phyloP scores from a whole-genome alignment of 768 basidiomycete species.

The Amanita muscaria region DNA sequence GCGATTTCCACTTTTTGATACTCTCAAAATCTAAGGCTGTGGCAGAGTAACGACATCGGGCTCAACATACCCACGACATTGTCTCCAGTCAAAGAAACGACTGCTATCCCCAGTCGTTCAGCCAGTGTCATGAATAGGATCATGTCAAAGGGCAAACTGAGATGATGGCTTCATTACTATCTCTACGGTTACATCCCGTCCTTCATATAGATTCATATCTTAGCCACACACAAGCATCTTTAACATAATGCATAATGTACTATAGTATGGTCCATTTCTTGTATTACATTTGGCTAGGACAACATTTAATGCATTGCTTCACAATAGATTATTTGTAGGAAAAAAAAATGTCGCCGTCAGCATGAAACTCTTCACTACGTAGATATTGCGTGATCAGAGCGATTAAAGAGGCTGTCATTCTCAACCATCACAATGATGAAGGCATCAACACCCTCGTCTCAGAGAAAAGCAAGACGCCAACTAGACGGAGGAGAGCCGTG shows the following conservation, averaged over 20 bases:
- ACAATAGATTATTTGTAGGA: background rate
- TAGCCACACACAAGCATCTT: too few relatives aligned
- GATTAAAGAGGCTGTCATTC: constrained; percentile 71
- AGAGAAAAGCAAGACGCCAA: constrained; percentile 54
- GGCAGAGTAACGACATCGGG: constrained; percentile 29
- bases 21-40: background rate
- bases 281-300: background rate
- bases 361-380: constrained; percentile 87
- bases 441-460: constrained; percentile 34
- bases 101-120: constrained; percentile 40
- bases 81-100: constrained; percentile 56
- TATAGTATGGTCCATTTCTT: too few relatives aligned
- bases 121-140: constrained; percentile 17
- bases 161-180: background rate
- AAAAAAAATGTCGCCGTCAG: constrained; percentile 48
- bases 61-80: constrained; percentile 58
- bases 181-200: too few relatives aligned
- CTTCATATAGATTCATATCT: too few relatives aligned
- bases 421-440: constrained; percentile 34
- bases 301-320: background rate
- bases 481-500: constrained; percentile 29
- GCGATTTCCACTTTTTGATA: constrained; percentile 6
- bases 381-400: constrained; percentile 58
- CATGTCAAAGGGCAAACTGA: background rate
- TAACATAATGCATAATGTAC: too few relatives aligned